Base-by-base conservation (phyloP, 306 rosid genomes). In the Mucuna pruriens region DNA sequence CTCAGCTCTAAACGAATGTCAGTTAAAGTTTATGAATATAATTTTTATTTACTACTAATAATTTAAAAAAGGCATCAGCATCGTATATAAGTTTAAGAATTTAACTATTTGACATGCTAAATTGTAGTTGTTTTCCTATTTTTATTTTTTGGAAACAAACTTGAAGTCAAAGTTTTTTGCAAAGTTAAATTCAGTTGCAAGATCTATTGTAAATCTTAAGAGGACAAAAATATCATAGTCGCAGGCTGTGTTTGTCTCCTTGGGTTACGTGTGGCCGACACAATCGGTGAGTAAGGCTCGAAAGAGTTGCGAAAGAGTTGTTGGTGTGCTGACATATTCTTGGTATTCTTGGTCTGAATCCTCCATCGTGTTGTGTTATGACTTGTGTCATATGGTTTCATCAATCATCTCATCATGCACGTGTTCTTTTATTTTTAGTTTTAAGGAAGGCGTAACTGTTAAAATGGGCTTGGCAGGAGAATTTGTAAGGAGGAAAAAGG, bases 231-330 rank as follows among this genome's bases (percentile, higher is more conserved):
- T n/a, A 22, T 36, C 9, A 3, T 39, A 44, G 60, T 44, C 1
- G 66, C 39, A 9, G 10, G 44, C 1, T 29, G 2, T 60, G 6
- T 25, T 60, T 22, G 60, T 16, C 31, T 10, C 25, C 7, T 33
- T 40, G 31, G 46, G 66, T 52, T 23, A 16, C 77, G 70, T 68
- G 83, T 11, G 34, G 48, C 77, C 49, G 60, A 79, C 76, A 79
- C 48, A 38, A n/a, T 5, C 55, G 51, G 81, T 65, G 64, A 29
- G 39, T 29, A 13, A 52, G 12, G 78, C n/a, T 17, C 2, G 1
- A 2, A 55, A 61, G 44, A 19, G 20, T 26, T 31, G 48, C 2
- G 1, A 2, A 55, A 61, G 44, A 19, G 20, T 26, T 31, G 48
- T 45, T 63, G 31, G 38, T 61, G 62, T 42, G 80, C 48, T 61